Conservation (phyloP, 2,329 filamentous ascomycete species). For the Botryotinia convoluta region DNA sequence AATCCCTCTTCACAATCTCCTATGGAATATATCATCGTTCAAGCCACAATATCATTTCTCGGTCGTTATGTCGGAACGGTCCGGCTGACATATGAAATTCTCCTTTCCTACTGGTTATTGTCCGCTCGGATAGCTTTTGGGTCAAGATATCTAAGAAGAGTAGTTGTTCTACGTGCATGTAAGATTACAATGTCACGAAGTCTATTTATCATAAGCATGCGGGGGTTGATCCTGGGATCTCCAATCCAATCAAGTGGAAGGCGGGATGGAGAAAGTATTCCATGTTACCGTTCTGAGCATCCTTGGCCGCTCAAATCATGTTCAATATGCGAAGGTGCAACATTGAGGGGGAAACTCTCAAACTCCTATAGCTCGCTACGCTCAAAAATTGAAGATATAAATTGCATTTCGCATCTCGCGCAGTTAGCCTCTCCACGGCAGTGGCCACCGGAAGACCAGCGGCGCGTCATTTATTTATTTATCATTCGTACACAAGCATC, state of each 20-base stretch:
- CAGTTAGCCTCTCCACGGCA: background rate
- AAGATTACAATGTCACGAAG: background rate
- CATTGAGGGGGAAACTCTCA: background rate
- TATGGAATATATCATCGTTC: background rate
- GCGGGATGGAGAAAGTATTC: background rate
- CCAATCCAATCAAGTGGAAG: background rate
- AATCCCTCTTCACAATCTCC: background rate
- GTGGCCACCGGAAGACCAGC: background rate
- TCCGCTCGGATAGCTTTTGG: background rate
- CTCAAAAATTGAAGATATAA: background rate
- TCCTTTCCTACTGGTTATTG: background rate
- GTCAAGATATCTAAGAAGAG: background rate
- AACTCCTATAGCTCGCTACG: background rate
- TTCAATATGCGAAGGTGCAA: background rate
- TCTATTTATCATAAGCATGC: background rate
- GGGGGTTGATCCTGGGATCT: background rate
- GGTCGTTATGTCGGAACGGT: slow-evolving; percentile 17
- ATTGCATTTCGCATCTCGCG: background rate
- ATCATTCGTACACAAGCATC: background rate
- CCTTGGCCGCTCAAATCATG: background rate
- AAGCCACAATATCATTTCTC: slow-evolving; percentile 4
- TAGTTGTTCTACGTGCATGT: background rate
- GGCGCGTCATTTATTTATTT: background rate
- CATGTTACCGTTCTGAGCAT: background rate
- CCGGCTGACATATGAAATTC: slow-evolving; percentile 14